phyloP scores from a whole-genome alignment of 495 filamentous ascomycete species.

The Aspergillus funiculosus region DNA sequence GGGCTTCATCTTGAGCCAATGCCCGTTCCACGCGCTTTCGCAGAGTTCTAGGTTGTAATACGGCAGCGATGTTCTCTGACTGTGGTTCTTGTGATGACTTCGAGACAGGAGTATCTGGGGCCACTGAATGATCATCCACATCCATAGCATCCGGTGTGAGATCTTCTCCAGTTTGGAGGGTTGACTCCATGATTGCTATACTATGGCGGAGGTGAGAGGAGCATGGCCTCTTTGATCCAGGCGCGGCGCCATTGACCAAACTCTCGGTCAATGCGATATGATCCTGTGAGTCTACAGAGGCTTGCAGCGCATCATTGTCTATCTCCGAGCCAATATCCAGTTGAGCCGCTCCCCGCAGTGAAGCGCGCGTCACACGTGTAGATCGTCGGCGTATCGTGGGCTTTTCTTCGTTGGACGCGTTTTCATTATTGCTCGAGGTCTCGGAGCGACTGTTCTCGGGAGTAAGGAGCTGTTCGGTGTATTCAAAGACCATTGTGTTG shows the following conservation, averaged over 20 bases:
- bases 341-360: conserved; percentile 29
- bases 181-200: conserved; percentile 42
- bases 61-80: conserved; percentile 28
- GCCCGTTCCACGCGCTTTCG: conserved; percentile 46
- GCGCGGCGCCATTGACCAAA: conserved; percentile 27
- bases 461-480: conserved; percentile 42
- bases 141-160: conserved; percentile 30
- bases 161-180: conserved; percentile 32
- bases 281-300: conserved; percentile 23
- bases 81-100: conserved; percentile 38
- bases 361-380: conserved; percentile 42
- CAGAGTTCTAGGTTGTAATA: conserved; percentile 39
- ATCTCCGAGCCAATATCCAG: conserved; percentile 19
- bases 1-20: conserved; percentile 43
- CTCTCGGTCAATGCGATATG: conserved; percentile 41
- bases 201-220: conserved; percentile 37
- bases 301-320: conserved; percentile 8
- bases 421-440: conserved; percentile 46
- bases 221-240: conserved; percentile 30
- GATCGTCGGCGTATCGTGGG: conserved; percentile 33
- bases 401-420: conserved; percentile 40
- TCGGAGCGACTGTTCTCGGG: conserved; percentile 47
- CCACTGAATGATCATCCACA: conserved; percentile 32
- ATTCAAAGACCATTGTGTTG: conserved; percentile 37
- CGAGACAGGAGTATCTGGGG: conserved; percentile 38